Percentiles rank a stretch among this genome's conserved stretches.
These are phyloP conservation scores for Clausena lansium DNA, from an alignment of 345 rosid genomes.

Conservation along the genomic window DNA sequence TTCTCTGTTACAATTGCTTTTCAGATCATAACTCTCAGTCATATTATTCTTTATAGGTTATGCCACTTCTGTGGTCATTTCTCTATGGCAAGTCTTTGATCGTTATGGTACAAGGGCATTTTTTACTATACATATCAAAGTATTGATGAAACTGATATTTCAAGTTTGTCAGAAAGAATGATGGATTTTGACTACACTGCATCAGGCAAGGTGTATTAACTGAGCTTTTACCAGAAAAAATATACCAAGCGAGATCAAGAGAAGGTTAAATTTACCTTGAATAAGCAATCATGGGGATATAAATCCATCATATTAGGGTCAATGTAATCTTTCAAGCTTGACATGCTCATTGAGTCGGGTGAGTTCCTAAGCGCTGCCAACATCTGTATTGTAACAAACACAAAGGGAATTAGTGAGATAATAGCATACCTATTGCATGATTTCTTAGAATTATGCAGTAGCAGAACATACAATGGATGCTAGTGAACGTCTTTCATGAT, in stretches of 20 bases:
- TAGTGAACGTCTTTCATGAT: conserved; percentile 79
- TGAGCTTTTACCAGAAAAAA: neutral
- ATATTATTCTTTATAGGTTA: neutral
- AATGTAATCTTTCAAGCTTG: conserved; percentile 64
- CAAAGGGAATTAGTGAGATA: neutral
- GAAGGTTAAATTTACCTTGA: conserved; percentile 53
- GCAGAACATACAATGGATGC: conserved; percentile 69
- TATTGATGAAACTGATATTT: neutral
- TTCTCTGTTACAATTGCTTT: neutral
- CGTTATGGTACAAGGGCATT: neutral
- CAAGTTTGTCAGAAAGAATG: neutral
- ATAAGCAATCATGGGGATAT: conserved; percentile 92
- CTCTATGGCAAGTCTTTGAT: too few relatives aligned
- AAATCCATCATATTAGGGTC: conserved; percentile 83
- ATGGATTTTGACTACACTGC: neutral
- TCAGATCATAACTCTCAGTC: neutral
- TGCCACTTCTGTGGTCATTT: neutral
- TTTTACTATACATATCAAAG: neutral
- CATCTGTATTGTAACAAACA: conserved; percentile 51
- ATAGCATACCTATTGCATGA: neutral
- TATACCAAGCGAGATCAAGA: neutral
- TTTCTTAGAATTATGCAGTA: conserved; percentile 4
- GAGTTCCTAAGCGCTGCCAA: conserved; percentile 65
- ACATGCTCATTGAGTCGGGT: conserved; percentile 70
- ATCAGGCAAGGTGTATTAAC: neutral